These are phyloP conservation scores for Cantharellus anzutake DNA, from an alignment of 768 basidiomycete genomes.

Conservation along the genomic window DNA sequence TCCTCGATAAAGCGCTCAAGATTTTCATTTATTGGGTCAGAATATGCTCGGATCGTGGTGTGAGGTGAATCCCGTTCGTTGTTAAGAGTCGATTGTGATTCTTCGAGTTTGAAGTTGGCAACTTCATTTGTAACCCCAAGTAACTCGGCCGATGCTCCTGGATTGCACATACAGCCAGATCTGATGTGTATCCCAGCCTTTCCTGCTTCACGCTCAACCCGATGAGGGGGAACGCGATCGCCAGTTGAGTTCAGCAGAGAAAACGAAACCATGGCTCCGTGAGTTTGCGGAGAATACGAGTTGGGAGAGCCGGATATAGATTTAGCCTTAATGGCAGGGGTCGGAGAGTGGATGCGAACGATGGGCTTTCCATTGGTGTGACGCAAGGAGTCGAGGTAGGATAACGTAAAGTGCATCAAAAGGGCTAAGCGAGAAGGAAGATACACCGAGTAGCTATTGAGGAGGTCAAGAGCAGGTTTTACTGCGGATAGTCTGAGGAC, in stretches of 20 bases:
- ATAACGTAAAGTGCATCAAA: constrained; percentile 41
- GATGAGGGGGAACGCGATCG: constrained; percentile 27
- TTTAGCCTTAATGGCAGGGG: neutral
- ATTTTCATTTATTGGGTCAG: constrained; percentile 21
- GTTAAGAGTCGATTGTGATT: neutral
- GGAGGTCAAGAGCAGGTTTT: constrained; percentile 56
- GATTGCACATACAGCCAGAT: constrained; percentile 79
- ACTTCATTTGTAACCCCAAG: constrained; percentile 27
- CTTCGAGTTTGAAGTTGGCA: neutral
- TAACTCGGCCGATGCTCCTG: constrained; percentile 58
- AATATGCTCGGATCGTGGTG: neutral
- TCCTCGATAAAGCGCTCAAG: constrained; percentile 44
- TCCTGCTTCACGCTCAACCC: constrained; percentile 22
- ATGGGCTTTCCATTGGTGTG: constrained; percentile 39
- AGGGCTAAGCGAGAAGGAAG: constrained; percentile 56
- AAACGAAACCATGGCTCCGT: neutral
- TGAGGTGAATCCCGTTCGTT: neutral
- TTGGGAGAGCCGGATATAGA: neutral
- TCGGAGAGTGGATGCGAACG: constrained; percentile 19
- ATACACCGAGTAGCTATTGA: constrained; percentile 62
- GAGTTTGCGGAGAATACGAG: neutral
- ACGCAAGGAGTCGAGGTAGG: constrained; percentile 38
- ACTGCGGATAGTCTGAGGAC: constrained; percentile 36
- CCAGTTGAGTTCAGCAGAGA: neutral
- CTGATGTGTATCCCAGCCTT: constrained; percentile 45